These are phyloP conservation scores for Xerophyta viscosa DNA, from an alignment of 106 monocot genomes.

Conservation along the genomic window DNA sequence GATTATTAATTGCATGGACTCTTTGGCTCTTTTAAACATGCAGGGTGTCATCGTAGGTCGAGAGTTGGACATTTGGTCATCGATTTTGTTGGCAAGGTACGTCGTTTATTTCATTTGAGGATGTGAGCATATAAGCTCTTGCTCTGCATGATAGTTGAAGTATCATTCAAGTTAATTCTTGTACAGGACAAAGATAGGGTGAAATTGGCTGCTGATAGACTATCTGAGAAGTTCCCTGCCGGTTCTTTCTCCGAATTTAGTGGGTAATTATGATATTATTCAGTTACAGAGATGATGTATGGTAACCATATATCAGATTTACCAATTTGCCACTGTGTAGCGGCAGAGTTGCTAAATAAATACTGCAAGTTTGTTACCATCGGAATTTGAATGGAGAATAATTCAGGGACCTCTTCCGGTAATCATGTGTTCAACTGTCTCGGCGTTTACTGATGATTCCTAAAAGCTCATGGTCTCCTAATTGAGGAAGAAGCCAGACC, in stretches of 20 bases:
- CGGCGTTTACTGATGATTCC: too few species aligned
- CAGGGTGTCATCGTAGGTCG: slow-evolving; percentile 75
- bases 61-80: slow-evolving; percentile 63
- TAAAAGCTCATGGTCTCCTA: too few species aligned
- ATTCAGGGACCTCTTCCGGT: too few species aligned
- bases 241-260: slow-evolving; percentile 37
- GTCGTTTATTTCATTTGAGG: background rate
- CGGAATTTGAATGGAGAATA: too few species aligned
- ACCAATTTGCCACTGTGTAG: too few species aligned
- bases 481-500: too few species aligned
- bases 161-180: background rate
- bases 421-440: too few species aligned
- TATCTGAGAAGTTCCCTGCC: slow-evolving; percentile 22
- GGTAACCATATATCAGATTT: too few species aligned
- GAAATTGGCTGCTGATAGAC: slow-evolving; percentile 25
- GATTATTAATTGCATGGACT: background rate
- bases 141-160: background rate
- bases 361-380: too few species aligned
- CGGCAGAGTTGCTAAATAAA: too few species aligned
- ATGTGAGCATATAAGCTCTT: background rate
- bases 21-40: background rate
- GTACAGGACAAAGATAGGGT: slow-evolving; percentile 63
- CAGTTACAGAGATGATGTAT: too few species aligned
- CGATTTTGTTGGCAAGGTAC: slow-evolving; percentile 79
- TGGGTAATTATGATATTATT: too few species aligned